Conservation (phyloP, 805 yeast species). For the Wickerhamomyces tratensis region DNA sequence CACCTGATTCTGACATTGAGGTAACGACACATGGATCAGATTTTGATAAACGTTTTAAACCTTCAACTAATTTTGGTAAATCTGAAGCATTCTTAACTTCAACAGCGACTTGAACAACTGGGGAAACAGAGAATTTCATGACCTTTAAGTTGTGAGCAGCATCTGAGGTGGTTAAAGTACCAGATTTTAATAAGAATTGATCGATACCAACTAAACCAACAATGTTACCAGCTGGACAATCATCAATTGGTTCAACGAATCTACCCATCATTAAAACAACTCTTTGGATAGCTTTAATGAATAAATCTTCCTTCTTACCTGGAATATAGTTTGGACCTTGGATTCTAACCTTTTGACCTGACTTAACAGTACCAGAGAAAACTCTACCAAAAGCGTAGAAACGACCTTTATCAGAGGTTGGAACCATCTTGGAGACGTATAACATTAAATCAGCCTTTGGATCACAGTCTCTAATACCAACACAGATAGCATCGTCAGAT, state of each 20-base stretch:
- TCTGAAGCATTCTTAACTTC: constrained; percentile 99
- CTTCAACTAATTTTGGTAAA: constrained; percentile 98
- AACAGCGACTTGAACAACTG: constrained; percentile 99
- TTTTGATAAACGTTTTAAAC: constrained; percentile 99
- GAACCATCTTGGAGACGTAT: constrained; percentile 99
- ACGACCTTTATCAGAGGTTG: constrained; percentile 99
- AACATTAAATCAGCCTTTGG: constrained; percentile 97
- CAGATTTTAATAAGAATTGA: constrained; percentile 98
- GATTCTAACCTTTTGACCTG: constrained; percentile 99
- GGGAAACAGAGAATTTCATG: constrained; percentile 99
- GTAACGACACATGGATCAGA: constrained; percentile 98
- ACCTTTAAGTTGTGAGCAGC: constrained; percentile 99
- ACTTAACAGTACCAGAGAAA: constrained; percentile 97
- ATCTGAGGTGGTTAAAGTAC: constrained; percentile 97
- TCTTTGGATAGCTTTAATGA: constrained; percentile 97
- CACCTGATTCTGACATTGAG: constrained; percentile 89
- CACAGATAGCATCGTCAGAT: constrained; percentile 79
- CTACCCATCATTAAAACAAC: constrained; percentile 99
- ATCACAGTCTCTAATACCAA: constrained; percentile 96
- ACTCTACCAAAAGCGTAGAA: constrained; percentile 99
- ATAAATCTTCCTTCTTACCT: constrained; percentile 96
- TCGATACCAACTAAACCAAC: constrained; percentile 99
- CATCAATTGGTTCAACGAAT: constrained; percentile 94
- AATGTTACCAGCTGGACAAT: constrained; percentile 99
- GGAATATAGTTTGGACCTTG: constrained; percentile 99